Base-by-base conservation (phyloP, 2,329 filamentous ascomycete species). In the Claviceps capensis region DNA sequence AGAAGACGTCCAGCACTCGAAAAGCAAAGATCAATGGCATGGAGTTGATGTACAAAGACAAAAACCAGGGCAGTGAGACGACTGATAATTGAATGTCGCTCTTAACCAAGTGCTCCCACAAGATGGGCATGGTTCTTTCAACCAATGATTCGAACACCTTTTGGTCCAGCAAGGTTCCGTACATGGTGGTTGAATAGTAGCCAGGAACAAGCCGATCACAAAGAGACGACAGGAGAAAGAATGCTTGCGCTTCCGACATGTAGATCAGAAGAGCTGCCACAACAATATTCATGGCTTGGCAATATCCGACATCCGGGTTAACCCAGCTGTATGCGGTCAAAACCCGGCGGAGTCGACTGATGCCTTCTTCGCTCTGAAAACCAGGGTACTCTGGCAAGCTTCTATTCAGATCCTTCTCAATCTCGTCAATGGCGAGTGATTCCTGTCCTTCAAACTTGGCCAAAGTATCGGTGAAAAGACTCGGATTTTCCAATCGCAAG, bases 241-340 rank as follows among this genome's bases (percentile, higher is more conserved):
- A 98, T 1, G 93, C 93, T 69, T 98, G 93, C 0, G 85, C 70
- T 69, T 98, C 93, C 8, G 90, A 97, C 82, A 95, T 95, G 73
- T 97, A 97, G 74, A 98, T 98, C 60, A 98, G 77, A 53, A 98
- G 73, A n/a, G 93, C 93, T 17, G 93, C 93, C 51, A 96, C 91
- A 37, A 98, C 93, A 60, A 98, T 98, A 67, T 98, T 98, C 93
- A 98, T 98, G 56, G 93, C 93, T 69, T 98, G 93, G 67, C 93
- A 98, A 69, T 98, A 98, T 58, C 93, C 93, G 52, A 98, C 90
- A 58, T 96, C 89, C 50, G 87, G 79, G 62, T 98, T 93, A 48
- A 85, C 87, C 93, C 93, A 98, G 69, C 90, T 96, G 72, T 98
- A 98, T 4, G 93, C 93, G 1, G 91, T 97, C 52, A 98, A 75